A percentile compares a stretch with the other conserved stretches of the same genome.
phyloP scores from a whole-genome alignment of 441 rosid species.

The Populus trichocarpa region DNA sequence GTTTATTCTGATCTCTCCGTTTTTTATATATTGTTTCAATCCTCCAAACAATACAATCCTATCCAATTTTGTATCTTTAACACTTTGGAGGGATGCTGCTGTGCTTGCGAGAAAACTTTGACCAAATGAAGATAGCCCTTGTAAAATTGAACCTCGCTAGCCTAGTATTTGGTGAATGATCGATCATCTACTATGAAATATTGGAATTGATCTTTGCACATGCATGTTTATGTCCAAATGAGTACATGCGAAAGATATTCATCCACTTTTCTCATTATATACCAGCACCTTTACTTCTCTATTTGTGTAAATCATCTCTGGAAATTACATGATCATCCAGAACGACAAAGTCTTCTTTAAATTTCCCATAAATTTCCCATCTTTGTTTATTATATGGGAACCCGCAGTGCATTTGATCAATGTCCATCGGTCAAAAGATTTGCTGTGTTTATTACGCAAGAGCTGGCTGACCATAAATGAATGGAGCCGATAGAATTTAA shows the following conservation, averaged over 20 bases:
- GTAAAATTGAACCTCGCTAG: background rate
- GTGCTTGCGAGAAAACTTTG: background rate
- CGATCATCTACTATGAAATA: background rate
- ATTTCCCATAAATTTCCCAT: no score
- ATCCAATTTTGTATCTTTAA: background rate
- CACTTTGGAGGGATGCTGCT: background rate
- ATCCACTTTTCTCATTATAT: background rate
- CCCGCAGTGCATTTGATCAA: background rate
- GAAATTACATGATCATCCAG: no score
- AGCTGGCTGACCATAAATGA: slow-evolving; percentile 1
- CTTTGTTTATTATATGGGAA: background rate
- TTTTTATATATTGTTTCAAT: background rate
- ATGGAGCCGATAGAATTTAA: background rate
- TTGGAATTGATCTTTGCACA: no score
- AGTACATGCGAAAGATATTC: background rate
- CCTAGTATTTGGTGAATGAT: background rate
- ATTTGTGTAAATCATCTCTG: background rate
- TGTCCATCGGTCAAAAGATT: slow-evolving; percentile 8
- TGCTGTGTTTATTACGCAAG: background rate
- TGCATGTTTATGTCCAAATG: background rate
- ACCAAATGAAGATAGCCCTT: background rate
- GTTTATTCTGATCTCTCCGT: background rate
- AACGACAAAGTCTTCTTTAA: no score
- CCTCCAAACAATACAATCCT: background rate
- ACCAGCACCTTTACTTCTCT: background rate